Evolutionary conservation across 371 early-diverging fungal genomes (phyloP).

Genomic region (Mucor circinelloides): DNA sequence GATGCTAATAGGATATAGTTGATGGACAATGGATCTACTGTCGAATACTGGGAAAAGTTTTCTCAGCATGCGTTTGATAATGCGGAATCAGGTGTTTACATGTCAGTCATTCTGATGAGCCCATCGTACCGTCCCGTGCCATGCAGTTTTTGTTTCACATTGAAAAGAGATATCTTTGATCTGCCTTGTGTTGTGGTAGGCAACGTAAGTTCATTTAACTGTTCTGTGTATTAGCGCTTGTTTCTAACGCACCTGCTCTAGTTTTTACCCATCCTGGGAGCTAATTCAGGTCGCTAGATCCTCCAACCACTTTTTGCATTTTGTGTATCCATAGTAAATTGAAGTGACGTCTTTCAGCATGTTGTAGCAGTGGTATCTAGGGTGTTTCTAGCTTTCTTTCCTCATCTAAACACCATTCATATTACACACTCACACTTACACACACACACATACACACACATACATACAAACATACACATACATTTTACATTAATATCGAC

Average conservation of each 20-base stretch:
- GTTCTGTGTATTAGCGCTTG: background rate
- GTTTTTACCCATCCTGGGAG: slow-evolving; percentile 23
- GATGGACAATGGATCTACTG: slow-evolving; percentile 82
- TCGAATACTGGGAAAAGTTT: slow-evolving; percentile 89
- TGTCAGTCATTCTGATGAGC: slow-evolving; percentile 69
- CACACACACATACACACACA: background rate
- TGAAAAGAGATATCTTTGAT: slow-evolving; percentile 88
- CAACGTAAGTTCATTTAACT: slow-evolving; percentile 38
- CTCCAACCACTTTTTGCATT: background rate
- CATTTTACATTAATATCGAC: background rate
- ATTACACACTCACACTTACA: background rate
- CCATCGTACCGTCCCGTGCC: slow-evolving; percentile 66
- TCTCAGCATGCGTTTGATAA: slow-evolving; percentile 84
- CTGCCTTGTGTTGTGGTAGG: slow-evolving; percentile 82
- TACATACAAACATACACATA: background rate
- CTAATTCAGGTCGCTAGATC: background rate
- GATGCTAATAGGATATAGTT: slow-evolving; percentile 40
- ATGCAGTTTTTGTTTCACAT: slow-evolving; percentile 84
- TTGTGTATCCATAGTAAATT: background rate
- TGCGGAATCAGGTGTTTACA: slow-evolving; percentile 76
- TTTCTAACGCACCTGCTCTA: background rate
- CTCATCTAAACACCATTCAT: slow-evolving; percentile 2
- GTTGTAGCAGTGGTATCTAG: background rate
- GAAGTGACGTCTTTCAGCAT: background rate
- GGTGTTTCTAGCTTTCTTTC: background rate